Evolutionary conservation across 2,329 filamentous ascomycete genomes (phyloP).

Genomic region (Monosporascus sp.): DNA sequence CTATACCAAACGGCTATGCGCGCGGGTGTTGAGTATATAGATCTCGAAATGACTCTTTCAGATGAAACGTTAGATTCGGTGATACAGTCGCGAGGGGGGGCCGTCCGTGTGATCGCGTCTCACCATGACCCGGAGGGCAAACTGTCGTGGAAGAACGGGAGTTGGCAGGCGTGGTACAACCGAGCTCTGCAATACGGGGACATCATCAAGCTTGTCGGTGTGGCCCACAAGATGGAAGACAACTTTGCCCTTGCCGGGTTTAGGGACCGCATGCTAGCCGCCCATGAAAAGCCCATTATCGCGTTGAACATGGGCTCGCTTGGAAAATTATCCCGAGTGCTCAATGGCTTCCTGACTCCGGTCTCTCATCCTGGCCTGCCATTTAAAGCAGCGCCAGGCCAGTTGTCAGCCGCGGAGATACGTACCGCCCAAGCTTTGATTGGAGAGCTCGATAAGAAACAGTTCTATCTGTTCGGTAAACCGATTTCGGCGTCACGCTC

Average conservation of each 20-base stretch:
- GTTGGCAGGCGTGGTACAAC: conserved; percentile 89
- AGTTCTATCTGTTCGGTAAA: conserved; percentile 83
- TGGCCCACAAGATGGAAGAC: conserved; percentile 70
- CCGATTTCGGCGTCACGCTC: conserved; percentile 80
- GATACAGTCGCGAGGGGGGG: conserved; percentile 57
- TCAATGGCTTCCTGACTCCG: conserved; percentile 91
- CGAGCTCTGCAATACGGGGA: conserved; percentile 84
- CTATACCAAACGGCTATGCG: conserved; percentile 76
- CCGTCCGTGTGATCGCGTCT: conserved; percentile 84
- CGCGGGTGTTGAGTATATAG: conserved; percentile 85
- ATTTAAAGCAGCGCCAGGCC: conserved; percentile 88
- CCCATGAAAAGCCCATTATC: conserved; percentile 79
- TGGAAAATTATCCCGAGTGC: conserved; percentile 83
- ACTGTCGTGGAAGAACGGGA: conserved; percentile 86
- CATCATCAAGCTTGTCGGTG: conserved; percentile 88
- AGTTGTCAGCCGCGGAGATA: conserved; percentile 87
- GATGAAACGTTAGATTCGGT: conserved; percentile 68
- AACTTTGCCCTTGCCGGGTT: conserved; percentile 83
- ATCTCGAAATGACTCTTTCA: conserved; percentile 84
- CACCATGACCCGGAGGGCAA: conserved; percentile 81
- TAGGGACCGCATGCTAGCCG: conserved; percentile 65
- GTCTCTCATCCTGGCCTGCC: conserved; percentile 87
- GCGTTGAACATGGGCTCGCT: conserved; percentile 90
- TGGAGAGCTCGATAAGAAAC: conserved; percentile 68
- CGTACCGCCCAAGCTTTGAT: conserved; percentile 71